These are phyloP conservation scores for Botrytis cinerea DNA, from an alignment of 2,329 filamentous ascomycete genomes.

Conservation along the genomic window DNA sequence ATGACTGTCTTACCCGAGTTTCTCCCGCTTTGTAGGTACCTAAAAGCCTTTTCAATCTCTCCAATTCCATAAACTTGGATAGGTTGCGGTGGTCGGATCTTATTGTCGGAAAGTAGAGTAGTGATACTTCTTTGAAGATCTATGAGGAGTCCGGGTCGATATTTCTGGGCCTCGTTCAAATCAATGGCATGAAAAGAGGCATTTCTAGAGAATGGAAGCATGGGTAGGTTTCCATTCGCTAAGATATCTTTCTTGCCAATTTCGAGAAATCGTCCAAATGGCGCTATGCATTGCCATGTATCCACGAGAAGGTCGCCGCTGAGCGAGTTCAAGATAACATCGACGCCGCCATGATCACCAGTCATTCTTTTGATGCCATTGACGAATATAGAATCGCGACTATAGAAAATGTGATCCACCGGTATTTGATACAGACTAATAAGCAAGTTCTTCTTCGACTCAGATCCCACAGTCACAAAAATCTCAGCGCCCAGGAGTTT, in stretches of 20 bases:
- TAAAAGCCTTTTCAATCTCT: constrained; percentile 39
- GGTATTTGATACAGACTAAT: constrained; percentile 9
- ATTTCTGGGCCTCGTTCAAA: neutral
- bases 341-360: constrained; percentile 1
- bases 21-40: constrained; percentile 32
- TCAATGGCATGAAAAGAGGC: constrained; percentile 22
- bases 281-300: constrained; percentile 15
- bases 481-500: constrained; percentile 35
- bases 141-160: neutral
- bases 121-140: neutral
- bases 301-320: constrained; percentile 4
- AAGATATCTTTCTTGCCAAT: constrained; percentile 10
- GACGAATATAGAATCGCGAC: neutral
- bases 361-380: constrained; percentile 3
- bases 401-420: constrained; percentile 6
- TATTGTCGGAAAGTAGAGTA: neutral
- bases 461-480: constrained; percentile 39
- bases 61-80: neutral
- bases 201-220: constrained; percentile 16
- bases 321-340: constrained; percentile 13
- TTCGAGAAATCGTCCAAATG: constrained; percentile 8
- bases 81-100: neutral
- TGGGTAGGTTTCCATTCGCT: constrained; percentile 4
- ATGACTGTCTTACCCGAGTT: constrained; percentile 39
- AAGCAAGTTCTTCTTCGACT: constrained; percentile 33